Base-by-base conservation (phyloP, 805 yeast species). In the Teunomyces stri region DNA sequence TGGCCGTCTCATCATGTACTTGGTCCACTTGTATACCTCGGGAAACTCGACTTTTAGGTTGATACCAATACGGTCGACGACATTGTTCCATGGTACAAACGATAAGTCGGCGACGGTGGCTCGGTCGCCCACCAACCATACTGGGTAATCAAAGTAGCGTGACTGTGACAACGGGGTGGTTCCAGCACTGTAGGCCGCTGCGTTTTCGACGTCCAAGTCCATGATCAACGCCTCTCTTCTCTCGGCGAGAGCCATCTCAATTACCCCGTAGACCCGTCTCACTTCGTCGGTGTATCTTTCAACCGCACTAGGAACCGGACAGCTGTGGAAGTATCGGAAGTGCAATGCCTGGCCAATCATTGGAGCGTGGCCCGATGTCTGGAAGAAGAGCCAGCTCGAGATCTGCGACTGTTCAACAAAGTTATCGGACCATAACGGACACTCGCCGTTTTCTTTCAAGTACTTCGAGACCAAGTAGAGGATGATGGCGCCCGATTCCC, bases 261-360 rank as follows among this genome's bases (percentile, higher is more conserved):
- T 79, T 15, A 91, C 98, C 2, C 96, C 95, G 58, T 89, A 90
- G 6, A 91, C 96, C 53, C 98, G 75, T 59, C 96, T 76, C 20
- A 91, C 97, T 69, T 91, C 98, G 58, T 87, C 96, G 1, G 88
- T 84, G 63, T 90, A 91, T 60, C 97, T 74, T 57, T 89, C 96
- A 16, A 91, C 88, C 0, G 97, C 97, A 49, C 89, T 80, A 15
- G 92, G 89, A 2, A 91, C 89, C 45, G 84, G 84, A 51, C 85
- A 85, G 5, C 91, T 80, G 64, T 91, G 97, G 75, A 91, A 89
- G 64, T 88, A 89, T 60, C 91, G 78, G 72, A 91, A 92, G 70
- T 92, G 97, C 56, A 92, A 76, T 6, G 97, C 97, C 68, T 91
- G 97, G 15, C 97, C 97, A 57, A 91, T 87, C 96, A 91, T 91